phyloP scores from a whole-genome alignment of 371 early-diverging fungal species.

The Rhizomucor miehei region DNA sequence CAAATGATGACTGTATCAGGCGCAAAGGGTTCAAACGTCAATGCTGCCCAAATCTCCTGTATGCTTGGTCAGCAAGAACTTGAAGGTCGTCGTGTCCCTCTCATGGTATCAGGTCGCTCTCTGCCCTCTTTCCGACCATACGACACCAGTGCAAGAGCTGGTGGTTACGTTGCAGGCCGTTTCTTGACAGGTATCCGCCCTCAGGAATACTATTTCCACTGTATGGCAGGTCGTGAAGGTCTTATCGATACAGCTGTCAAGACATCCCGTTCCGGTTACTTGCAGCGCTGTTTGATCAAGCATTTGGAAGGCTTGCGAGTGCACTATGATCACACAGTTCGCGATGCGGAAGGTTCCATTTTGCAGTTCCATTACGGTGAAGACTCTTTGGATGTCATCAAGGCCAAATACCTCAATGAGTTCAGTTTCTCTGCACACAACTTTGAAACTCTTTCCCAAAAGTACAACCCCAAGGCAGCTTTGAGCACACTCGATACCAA shows the following conservation, averaged over 20 bases:
- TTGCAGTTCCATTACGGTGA: slow-evolving; percentile 99
- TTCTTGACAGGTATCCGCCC: slow-evolving; percentile 99
- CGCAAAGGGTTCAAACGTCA: slow-evolving; percentile 99
- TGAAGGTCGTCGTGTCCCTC: slow-evolving; percentile 98
- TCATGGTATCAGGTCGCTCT: slow-evolving; percentile 97
- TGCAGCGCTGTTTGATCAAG: slow-evolving; percentile 99
- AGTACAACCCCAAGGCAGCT: slow-evolving; percentile 78
- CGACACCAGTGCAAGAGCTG: slow-evolving; percentile 90
- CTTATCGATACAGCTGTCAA: slow-evolving; percentile 99
- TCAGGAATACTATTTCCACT: slow-evolving; percentile 90
- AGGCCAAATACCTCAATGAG: slow-evolving; percentile 86
- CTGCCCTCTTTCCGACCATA: slow-evolving; percentile 94
- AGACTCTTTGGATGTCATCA: slow-evolving; percentile 98
- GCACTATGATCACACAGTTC: slow-evolving; percentile 97
- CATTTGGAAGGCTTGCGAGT: slow-evolving; percentile 97
- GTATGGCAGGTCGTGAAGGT: slow-evolving; percentile 99
- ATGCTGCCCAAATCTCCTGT: slow-evolving; percentile 98
- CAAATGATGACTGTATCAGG: slow-evolving; percentile 98
- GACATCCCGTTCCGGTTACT: slow-evolving; percentile 99
- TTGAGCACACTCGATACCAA: slow-evolving; percentile 73
- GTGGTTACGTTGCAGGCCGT: slow-evolving; percentile 98
- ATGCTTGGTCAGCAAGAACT: slow-evolving; percentile 99
- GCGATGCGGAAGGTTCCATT: slow-evolving; percentile 93
- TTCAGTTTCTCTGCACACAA: slow-evolving; percentile 95
- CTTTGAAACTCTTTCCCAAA: slow-evolving; percentile 75